Base-by-base conservation (phyloP, 2,329 filamentous ascomycete species). In the Colletotrichum siamense region DNA sequence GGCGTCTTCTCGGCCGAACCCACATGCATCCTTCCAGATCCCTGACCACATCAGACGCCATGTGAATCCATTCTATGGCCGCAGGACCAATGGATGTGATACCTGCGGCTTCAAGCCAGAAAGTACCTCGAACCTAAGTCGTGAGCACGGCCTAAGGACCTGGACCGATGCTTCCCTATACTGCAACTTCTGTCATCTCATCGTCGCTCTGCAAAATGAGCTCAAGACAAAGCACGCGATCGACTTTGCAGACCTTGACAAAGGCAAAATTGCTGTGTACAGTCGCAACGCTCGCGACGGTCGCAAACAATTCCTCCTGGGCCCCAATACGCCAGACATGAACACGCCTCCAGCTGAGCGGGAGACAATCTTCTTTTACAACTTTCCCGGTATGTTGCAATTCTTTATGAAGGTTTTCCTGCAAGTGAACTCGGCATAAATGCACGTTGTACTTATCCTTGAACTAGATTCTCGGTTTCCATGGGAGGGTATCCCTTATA, bases 401-500 rank as follows among this genome's bases (percentile, higher is more conserved):
- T 0, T 4, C 3, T 6, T 0, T 0, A n/a, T 49, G 39, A n/a
- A 2, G 39, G 18, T 6, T 10, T 44, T 44, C 5, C 18, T 49
- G 2, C 18, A 0, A n/a, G 5, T 6, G 18, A n/a, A n/a, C 18
- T 49, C 18, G 0, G 6, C 9, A 49, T n/a, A 1, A 0, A 49
- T 49, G 39, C 1, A 6, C 9, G 5, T 10, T 12, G 5, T 49
- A 49, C 39, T 49, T 4, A 49, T 12, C 1, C 5, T n/a, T 49
- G 1, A 49, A 6, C 5, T 18, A 59, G 55, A 28, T 28, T 59
- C 55, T 18, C 22, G 9, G 26, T 59, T 28, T 24, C 55, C 55
- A 2, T 59, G 55, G 55, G 4, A 28, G 22, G 55, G 55, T 0
- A 24, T 59, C 9, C 55, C 55, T 59, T 59, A 28, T 18, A 13